phyloP scores from a whole-genome alignment of 306 rosid genomes.

The Malus fusca region DNA sequence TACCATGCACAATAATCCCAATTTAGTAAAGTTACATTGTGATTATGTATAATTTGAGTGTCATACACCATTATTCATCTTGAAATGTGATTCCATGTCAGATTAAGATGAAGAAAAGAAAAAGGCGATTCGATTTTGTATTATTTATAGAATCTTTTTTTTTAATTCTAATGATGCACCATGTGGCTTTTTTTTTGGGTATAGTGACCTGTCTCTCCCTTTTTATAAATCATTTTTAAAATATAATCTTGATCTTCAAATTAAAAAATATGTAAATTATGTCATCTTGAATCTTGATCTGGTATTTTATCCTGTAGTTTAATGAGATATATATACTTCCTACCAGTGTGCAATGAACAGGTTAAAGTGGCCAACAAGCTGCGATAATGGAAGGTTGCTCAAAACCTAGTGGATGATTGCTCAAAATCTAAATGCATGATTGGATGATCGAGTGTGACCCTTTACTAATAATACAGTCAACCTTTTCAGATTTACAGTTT shows the following conservation, averaged over 20 bases:
- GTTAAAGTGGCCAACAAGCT: neutral
- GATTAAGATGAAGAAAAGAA: neutral
- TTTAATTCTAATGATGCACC: neutral
- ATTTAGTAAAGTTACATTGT: conserved; percentile 4
- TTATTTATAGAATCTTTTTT: neutral
- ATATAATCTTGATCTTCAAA: neutral
- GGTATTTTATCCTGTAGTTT: neutral
- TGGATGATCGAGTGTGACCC: neutral
- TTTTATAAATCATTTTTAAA: neutral
- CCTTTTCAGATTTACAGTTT: neutral
- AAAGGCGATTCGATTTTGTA: neutral
- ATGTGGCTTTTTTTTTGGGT: conserved; percentile 12
- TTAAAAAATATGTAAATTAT: neutral
- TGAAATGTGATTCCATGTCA: neutral
- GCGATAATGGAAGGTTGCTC: conserved; percentile 2
- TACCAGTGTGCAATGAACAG: neutral
- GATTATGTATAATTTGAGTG: neutral
- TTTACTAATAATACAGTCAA: neutral
- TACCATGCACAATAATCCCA: conserved; percentile 5
- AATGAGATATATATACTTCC: neutral
- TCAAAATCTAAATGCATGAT: neutral
- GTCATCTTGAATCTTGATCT: neutral
- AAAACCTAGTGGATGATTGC: neutral
- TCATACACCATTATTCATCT: neutral
- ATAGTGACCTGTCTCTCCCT: neutral